These are phyloP conservation scores for Wickerhamiella alocasiicola DNA, from an alignment of 805 yeast species.

Conservation along the genomic window DNA sequence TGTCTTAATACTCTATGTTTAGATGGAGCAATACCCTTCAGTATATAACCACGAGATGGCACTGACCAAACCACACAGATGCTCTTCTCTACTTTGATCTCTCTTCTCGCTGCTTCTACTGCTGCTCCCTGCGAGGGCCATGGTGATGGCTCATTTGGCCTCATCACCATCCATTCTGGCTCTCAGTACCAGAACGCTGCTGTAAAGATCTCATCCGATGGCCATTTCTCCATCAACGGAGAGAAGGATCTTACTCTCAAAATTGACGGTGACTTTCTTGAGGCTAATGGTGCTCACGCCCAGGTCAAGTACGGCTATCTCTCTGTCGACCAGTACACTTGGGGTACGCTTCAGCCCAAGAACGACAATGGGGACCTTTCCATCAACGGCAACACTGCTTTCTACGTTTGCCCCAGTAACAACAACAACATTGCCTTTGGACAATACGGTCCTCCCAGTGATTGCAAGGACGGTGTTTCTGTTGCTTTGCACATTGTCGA, in stretches of 20 bases:
- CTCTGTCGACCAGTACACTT: not conserved
- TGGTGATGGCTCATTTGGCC: too few species aligned
- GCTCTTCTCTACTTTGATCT: too few species aligned
- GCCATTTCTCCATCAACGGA: not conserved
- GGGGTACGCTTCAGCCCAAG: too few species aligned
- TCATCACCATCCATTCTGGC: not conserved
- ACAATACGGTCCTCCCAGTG: not conserved
- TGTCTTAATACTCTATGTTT: too few species aligned
- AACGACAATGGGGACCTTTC: not conserved
- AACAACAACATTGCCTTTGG: slow-evolving; percentile 1
- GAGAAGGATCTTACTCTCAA: not conserved
- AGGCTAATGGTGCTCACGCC: not conserved
- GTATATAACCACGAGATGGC: too few species aligned
- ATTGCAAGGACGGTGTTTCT: not conserved
- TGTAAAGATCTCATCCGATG: not conserved
- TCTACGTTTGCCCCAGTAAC: not conserved
- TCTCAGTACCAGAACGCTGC: not conserved
- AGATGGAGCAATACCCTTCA: too few species aligned
- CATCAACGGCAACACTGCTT: not conserved
- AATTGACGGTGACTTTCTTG: not conserved
- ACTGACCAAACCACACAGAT: too few species aligned
- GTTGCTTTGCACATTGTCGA: not conserved
- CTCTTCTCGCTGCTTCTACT: too few species aligned
- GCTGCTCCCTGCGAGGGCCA: too few species aligned
- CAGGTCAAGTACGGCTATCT: not conserved